Conservation (phyloP, 2,329 filamentous ascomycete genomes). For the Blumeriella jaapii region DNA sequence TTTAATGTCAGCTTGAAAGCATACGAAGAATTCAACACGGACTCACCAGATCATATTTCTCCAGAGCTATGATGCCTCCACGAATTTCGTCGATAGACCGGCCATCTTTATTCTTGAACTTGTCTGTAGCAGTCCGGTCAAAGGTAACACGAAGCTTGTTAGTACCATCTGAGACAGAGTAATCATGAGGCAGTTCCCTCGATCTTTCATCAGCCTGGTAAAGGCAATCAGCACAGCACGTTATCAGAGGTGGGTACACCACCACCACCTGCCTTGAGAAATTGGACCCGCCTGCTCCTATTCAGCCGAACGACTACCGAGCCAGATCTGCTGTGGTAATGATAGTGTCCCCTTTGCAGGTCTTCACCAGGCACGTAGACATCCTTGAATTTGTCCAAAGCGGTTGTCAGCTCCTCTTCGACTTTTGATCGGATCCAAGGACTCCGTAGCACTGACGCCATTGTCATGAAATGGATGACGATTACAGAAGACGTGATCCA, state of each 20-base stretch:
- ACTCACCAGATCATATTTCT: slow-evolving; percentile 1
- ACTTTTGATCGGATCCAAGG: background rate
- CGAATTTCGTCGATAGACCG: background rate
- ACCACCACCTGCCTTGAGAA: background rate
- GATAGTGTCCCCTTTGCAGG: background rate
- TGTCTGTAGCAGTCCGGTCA: background rate
- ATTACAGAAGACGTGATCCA: too few species aligned
- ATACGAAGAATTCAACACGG: background rate
- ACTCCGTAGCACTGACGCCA: background rate
- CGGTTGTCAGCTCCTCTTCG: background rate
- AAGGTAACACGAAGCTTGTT: background rate
- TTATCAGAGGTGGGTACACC: too few species aligned
- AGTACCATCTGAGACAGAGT: background rate
- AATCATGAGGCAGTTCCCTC: background rate
- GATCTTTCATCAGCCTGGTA: background rate
- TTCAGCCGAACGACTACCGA: background rate
- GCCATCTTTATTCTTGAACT: background rate
- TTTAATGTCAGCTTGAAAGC: background rate
- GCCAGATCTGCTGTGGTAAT: background rate
- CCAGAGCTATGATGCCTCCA: background rate
- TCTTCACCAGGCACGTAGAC: background rate
- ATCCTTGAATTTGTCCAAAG: background rate
- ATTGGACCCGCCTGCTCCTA: background rate
- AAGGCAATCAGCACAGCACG: background rate
- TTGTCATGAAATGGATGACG: background rate